Evolutionary conservation across 768 basidiomycete genomes (phyloP).

Genomic region (Tulasnella sp.): DNA sequence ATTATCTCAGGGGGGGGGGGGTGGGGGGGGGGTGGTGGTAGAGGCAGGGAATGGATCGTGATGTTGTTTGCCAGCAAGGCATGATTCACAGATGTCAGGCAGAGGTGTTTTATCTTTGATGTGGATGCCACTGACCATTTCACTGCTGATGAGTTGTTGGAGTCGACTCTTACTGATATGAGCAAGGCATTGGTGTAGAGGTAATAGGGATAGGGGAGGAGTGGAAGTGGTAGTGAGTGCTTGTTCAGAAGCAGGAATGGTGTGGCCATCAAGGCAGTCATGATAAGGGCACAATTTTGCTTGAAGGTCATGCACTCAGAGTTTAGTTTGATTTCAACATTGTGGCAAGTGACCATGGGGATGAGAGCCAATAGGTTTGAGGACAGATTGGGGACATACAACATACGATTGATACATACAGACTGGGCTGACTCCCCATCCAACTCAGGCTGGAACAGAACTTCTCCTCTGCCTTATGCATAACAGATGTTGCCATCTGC

Average conservation of each 20-base stretch:
- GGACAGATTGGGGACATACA: background rate
- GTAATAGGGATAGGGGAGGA: background rate
- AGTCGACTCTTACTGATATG: background rate
- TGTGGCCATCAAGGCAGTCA: background rate
- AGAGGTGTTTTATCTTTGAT: background rate
- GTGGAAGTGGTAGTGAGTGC: background rate
- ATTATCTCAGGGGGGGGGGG: conserved; percentile 6
- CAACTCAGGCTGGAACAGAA: conserved; percentile 22
- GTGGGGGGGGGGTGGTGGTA: background rate
- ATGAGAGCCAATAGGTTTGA: background rate
- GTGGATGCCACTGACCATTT: background rate
- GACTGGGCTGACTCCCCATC: background rate
- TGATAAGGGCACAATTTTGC: background rate
- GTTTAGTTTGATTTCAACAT: background rate
- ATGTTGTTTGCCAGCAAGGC: conserved; percentile 14
- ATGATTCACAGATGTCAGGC: background rate
- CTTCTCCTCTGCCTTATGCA: conserved; percentile 25
- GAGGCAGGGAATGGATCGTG: background rate
- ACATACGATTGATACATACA: conserved; percentile 16
- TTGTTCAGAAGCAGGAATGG: background rate
- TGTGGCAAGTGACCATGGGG: background rate
- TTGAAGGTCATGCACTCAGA: background rate
- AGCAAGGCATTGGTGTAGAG: background rate
- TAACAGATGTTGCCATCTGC: conserved; percentile 23
- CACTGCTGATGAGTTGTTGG: background rate